Conservation (phyloP, 179 eudicot genomes). For the Silene vulgaris region DNA sequence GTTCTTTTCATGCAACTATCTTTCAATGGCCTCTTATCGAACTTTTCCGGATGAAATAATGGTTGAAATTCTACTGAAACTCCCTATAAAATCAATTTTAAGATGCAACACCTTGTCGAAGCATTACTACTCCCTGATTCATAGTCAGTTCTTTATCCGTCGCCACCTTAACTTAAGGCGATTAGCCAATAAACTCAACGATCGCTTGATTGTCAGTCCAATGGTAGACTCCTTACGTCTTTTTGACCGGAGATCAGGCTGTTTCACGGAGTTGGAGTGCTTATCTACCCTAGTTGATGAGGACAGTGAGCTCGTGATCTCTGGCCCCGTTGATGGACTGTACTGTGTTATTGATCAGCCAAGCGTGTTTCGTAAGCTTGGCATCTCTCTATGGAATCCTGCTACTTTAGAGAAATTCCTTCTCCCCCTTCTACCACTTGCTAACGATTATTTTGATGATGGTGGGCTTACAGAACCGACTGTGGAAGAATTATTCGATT, state of each 20-base stretch:
- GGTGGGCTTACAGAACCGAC: too few relatives aligned
- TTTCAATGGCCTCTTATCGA: too few relatives aligned
- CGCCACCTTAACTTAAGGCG: background rate
- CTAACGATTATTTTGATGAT: background rate
- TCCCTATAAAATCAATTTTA: too few relatives aligned
- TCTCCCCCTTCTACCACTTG: background rate
- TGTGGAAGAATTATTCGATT: too few relatives aligned
- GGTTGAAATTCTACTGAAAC: too few relatives aligned
- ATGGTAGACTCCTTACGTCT: background rate
- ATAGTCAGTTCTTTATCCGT: background rate
- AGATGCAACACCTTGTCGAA: background rate
- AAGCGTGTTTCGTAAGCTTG: background rate
- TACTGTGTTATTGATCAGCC: background rate
- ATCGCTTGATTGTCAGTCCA: background rate
- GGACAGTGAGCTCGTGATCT: background rate
- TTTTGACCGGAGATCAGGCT: background rate
- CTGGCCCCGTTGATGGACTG: conserved; percentile 3
- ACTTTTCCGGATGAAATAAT: too few relatives aligned
- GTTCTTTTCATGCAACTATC: too few relatives aligned
- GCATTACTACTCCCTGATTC: background rate
- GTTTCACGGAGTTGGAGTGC: background rate
- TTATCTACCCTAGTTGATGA: background rate
- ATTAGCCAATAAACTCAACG: background rate
- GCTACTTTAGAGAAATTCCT: background rate
- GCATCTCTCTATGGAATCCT: background rate